Base-by-base conservation (phyloP, 176 grass and related monocot species). In the Rhynchospora breviuscula region DNA sequence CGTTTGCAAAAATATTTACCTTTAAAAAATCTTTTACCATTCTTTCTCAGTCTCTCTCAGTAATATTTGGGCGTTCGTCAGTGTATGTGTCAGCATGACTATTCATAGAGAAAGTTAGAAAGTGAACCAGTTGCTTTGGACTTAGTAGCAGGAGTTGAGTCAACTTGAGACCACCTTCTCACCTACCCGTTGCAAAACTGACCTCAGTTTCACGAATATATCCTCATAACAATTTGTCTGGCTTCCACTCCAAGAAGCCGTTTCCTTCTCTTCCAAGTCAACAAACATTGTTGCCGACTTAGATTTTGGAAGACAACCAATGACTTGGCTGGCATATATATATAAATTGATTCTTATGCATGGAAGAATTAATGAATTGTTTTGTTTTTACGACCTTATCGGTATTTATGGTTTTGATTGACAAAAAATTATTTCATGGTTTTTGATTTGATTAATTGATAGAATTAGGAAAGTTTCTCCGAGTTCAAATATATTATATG, bases 231-330 rank as follows among this genome's bases (percentile, higher is more conserved):
- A 72, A 44, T 46, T 72, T 52, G 17, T 26, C 22, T 76, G 48
- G 48, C 72, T 53, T 76, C 19, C 72, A 53, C 48, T 76, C 72
- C 72, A 76, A 76, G 72, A 22, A 76, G 72, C 22, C 11, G 5
- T 52, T 25, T 2, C 22, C 7, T 54, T 3, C 12, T 12, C 9
- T 25, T 29, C 6, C 23, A 54, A 56, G 72, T 76, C 72, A 76
- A 76, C 48, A 17, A 76, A 76, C 15, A 29, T 76, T 76, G 46
- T 26, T 69, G 35, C 35, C 66, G 66, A 69, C 66, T 69, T 69
- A 15, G 25, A 49, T 75, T 52, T 53, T 75, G 71, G 71, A 52
- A 52, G 71, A 75, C 71, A 75, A 26, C 71, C 71, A 52, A 52
- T 29, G 22, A 76, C 72, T 54, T 53, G 5, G 72, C 9, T 76